phyloP scores from a whole-genome alignment of 2,329 filamentous ascomycete genomes.

The Tolypocladium sp. region DNA sequence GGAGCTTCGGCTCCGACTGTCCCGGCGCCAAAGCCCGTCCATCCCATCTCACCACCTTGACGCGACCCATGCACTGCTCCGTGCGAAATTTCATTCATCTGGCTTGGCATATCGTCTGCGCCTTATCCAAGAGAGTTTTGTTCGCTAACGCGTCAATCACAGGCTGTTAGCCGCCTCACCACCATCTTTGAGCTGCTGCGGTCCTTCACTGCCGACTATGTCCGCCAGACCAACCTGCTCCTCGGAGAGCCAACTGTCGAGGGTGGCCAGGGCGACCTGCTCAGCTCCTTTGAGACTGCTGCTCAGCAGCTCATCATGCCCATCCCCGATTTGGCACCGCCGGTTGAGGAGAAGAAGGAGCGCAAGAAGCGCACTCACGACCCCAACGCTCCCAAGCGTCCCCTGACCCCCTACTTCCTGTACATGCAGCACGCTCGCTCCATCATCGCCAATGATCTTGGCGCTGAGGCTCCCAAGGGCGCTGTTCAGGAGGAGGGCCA shows the following conservation, averaged over 20 bases:
- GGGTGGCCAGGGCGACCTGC: conserved; percentile 30
- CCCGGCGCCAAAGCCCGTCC: neutral
- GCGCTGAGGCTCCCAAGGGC: conserved; percentile 67
- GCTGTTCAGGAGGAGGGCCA: conserved; percentile 84
- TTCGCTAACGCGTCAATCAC: conserved; percentile 37
- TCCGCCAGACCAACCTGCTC: conserved; percentile 79
- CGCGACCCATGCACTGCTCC: neutral
- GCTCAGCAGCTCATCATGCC: conserved; percentile 36
- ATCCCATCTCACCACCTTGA: neutral
- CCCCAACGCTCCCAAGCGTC: conserved; percentile 90
- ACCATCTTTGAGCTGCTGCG: conserved; percentile 73
- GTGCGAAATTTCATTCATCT: neutral
- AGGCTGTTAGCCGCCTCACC: conserved; percentile 52
- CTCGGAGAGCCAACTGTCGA: conserved; percentile 55
- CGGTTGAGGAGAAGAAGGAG: conserved; percentile 69
- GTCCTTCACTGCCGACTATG: conserved; percentile 72
- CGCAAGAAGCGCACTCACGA: conserved; percentile 81
- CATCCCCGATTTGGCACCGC: conserved; percentile 29
- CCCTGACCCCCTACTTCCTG: conserved; percentile 88
- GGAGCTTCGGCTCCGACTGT: neutral
- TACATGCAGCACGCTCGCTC: conserved; percentile 84
- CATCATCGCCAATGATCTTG: conserved; percentile 72
- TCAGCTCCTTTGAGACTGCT: conserved; percentile 44
- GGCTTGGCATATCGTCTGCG: neutral
- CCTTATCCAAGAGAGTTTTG: too few species aligned